These are phyloP conservation scores for Plasmodium falciparum DNA, from an alignment of 169 alveolate genomes.

Conservation along the genomic window DNA sequence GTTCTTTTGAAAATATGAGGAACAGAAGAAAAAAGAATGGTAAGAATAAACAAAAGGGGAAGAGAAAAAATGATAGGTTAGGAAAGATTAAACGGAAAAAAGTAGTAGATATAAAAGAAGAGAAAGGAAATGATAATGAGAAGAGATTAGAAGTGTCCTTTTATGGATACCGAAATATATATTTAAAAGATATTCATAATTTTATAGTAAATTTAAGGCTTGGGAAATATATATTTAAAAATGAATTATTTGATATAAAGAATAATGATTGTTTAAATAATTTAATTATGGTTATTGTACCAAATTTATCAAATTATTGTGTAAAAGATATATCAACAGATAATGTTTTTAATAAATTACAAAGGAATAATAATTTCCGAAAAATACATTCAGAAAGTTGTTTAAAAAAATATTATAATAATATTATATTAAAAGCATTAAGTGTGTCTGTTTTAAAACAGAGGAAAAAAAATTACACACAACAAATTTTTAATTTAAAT, in stretches of 20 bases:
- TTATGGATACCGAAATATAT: conserved; percentile 33
- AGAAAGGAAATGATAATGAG: background rate
- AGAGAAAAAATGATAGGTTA: background rate
- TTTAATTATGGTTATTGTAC: conserved; percentile 37
- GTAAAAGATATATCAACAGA: conserved; percentile 40
- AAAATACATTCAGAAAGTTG: conserved; percentile 49
- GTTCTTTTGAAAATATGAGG: conserved; percentile 14
- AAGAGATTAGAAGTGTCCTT: conserved; percentile 30
- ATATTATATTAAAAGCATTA: conserved; percentile 35
- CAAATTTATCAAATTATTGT: conserved; percentile 41
- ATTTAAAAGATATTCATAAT: conserved; percentile 60
- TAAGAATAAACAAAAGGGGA: background rate
- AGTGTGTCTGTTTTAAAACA: conserved; percentile 36
- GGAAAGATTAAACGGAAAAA: conserved; percentile 18
- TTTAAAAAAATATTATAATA: conserved; percentile 33
- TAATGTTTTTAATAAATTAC: conserved; percentile 51
- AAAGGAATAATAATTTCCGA: conserved; percentile 57
- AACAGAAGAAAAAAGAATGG: conserved; percentile 15
- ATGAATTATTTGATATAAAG: conserved; percentile 49
- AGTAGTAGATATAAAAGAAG: background rate
- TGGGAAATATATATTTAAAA: conserved; percentile 16
- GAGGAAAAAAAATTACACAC: background rate
- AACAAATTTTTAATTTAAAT: conserved; percentile 4
- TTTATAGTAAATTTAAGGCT: conserved; percentile 48
- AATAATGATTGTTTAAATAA: conserved; percentile 42